These are phyloP conservation scores for Omphalea diandra DNA, from an alignment of 441 rosid genomes.

Conservation along the genomic window DNA sequence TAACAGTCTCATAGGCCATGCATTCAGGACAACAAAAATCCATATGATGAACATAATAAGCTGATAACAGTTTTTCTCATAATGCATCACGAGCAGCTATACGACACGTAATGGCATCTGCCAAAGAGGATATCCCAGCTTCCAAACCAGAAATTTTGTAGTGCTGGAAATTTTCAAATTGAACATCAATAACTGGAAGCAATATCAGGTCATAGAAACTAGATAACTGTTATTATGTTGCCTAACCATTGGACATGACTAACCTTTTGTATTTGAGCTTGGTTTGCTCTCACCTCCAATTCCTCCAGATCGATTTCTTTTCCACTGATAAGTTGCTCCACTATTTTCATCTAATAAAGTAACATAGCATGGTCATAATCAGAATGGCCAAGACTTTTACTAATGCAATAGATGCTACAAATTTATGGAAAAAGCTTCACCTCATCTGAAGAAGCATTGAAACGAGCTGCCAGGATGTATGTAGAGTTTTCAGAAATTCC, in stretches of 20 bases:
- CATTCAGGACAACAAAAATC: slow-evolving; percentile 1
- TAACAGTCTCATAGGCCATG: background rate
- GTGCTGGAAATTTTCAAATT: slow-evolving; percentile 48
- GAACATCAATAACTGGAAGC: slow-evolving; percentile 4
- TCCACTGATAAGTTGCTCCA: slow-evolving; percentile 59
- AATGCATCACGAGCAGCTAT: slow-evolving; percentile 84
- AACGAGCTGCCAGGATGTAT: slow-evolving; percentile 76
- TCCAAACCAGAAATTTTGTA: slow-evolving; percentile 71
- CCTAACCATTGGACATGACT: background rate
- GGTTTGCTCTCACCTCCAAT: slow-evolving; percentile 59
- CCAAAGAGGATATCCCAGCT: slow-evolving; percentile 62
- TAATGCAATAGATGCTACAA: background rate
- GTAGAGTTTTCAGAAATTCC: slow-evolving; percentile 74
- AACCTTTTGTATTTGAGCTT: slow-evolving; percentile 63
- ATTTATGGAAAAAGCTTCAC: slow-evolving; percentile 37
- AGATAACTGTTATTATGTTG: background rate
- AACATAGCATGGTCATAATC: slow-evolving; percentile 6
- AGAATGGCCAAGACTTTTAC: background rate
- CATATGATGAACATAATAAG: background rate
- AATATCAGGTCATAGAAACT: background rate
- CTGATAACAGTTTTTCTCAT: slow-evolving; percentile 31
- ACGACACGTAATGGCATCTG: slow-evolving; percentile 79
- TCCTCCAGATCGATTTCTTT: slow-evolving; percentile 68
- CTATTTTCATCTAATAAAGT: slow-evolving; percentile 53
- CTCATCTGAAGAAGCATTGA: slow-evolving; percentile 64